Evolutionary conservation across 345 rosid genomes (phyloP), one percentile per base, ranked within the genome.

Genomic region (Anastatica hierochuntica): DNA sequence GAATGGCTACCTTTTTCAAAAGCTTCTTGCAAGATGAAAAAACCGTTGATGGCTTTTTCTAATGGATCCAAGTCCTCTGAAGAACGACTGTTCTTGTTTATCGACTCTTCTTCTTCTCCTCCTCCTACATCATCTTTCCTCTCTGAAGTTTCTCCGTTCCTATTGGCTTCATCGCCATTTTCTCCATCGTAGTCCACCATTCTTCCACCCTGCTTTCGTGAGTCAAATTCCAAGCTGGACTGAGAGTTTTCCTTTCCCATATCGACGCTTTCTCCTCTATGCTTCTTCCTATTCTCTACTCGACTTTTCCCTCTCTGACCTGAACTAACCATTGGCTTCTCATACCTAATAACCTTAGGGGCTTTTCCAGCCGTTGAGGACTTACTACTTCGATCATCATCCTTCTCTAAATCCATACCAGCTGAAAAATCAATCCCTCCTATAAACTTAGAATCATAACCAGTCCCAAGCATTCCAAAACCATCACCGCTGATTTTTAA

Each of bases 201-300:
- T 15, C 76, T 67, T 43, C 68, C 73, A 18, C 66, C 58, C 42
- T 61, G 77, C 59, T 78, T 81, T 57, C 92, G 77, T 2, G 89
- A 87, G 69, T 90, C 90, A 51, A 64, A 64, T 64, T 77, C 94
- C 72, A 83, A 49, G 73, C 95, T 83, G 72, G 95, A 87, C 56
- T 61, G 83, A 77, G 89, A 90, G 69, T 78, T 83, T 63, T 84
- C 82, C 67, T 83, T 79, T 61, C 80, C 73, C 23, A 78, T 65
- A 74, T 80, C 82, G 72, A 81, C 73, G 73, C 72, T 77, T 62
- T 81, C 96, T 68, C 88, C 95, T 74, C 94, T 87, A 30, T 62
- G 82, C 77, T 84, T 90, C 85, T 87, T 90, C 71, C 79, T 78
- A 62, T 64, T 76, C 68, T 87, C 94, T 30, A 54, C 64, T 35